These are phyloP conservation scores for Trichoderma erinaceum DNA, from an alignment of 495 filamentous ascomycete genomes.

Conservation along the genomic window DNA sequence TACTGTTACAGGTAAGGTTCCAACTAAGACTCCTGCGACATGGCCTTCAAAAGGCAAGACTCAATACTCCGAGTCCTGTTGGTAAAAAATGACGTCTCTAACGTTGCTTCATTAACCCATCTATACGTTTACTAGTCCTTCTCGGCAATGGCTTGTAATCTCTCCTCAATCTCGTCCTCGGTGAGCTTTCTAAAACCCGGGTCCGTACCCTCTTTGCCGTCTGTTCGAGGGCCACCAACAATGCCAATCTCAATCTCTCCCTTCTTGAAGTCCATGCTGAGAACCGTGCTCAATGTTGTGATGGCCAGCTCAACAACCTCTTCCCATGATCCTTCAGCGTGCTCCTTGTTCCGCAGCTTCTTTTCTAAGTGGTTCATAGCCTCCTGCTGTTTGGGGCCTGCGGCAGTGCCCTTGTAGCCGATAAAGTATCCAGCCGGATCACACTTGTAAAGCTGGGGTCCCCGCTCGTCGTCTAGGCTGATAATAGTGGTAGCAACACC, in stretches of 20 bases:
- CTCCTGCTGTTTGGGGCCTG: slow-evolving; percentile 96
- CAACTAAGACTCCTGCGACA: neutral
- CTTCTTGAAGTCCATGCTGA: slow-evolving; percentile 99
- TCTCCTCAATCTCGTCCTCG: slow-evolving; percentile 96
- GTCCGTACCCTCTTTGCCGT: slow-evolving; percentile 74
- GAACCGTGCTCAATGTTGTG: slow-evolving; percentile 84
- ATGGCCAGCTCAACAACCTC: slow-evolving; percentile 97
- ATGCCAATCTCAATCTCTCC: slow-evolving; percentile 96
- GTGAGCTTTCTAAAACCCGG: slow-evolving; percentile 80
- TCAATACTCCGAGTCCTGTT: neutral
- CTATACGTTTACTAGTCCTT: slow-evolving; percentile 65
- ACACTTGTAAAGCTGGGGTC: slow-evolving; percentile 97
- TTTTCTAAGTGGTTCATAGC: slow-evolving; percentile 96
- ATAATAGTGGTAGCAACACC: slow-evolving; percentile 92
- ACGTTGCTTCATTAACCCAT: slow-evolving; percentile 13
- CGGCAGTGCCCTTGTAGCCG: slow-evolving; percentile 95
- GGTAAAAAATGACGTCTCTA: neutral
- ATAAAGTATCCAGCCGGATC: slow-evolving; percentile 97
- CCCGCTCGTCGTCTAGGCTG: slow-evolving; percentile 84
- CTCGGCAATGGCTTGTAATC: slow-evolving; percentile 94
- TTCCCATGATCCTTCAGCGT: slow-evolving; percentile 87
- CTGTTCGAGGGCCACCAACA: slow-evolving; percentile 73
- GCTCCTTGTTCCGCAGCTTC: slow-evolving; percentile 99
- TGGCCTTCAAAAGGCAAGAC: neutral
- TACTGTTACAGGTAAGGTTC: neutral